A percentile compares a stretch with the other conserved stretches of the same genome.
Conservation (phyloP, 495 filamentous ascomycete genomes). For the Lindgomyces ingoldianus region DNA sequence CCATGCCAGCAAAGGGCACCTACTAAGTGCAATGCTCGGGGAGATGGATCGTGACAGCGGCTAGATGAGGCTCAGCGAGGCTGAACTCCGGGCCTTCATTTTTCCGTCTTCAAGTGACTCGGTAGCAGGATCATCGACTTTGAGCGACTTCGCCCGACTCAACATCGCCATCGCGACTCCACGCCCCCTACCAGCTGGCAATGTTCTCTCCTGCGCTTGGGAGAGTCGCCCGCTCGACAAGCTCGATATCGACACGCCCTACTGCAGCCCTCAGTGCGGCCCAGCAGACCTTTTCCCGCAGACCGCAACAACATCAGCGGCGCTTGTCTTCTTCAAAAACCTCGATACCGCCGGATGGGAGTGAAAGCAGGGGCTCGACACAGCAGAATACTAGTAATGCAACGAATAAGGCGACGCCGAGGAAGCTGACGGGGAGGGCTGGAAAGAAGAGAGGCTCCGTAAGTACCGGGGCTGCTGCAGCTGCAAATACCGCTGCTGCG, state of each 20-base stretch:
- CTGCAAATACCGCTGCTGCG: slow-evolving; percentile 40
- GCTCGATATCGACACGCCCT: slow-evolving; percentile 24
- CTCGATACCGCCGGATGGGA: slow-evolving; percentile 35
- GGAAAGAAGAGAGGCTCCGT: slow-evolving; percentile 34
- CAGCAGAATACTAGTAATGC: slow-evolving; percentile 22
- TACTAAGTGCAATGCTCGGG: too few species aligned
- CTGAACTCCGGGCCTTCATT: background rate
- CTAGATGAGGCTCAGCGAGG: background rate
- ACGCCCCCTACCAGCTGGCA: slow-evolving; percentile 25
- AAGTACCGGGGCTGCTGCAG: background rate
- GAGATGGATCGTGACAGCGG: background rate
- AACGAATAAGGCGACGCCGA: slow-evolving; percentile 25
- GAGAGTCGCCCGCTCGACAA: slow-evolving; percentile 34
- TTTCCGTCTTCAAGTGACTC: background rate
- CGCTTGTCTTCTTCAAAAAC: slow-evolving; percentile 42
- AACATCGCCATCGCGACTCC: slow-evolving; percentile 13
- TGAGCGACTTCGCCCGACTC: slow-evolving; percentile 5
- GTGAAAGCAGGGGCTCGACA: slow-evolving; percentile 18
- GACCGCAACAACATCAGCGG: slow-evolving; percentile 30
- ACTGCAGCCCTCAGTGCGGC: slow-evolving; percentile 15
- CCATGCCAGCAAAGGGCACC: background rate
- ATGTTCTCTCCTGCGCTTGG: slow-evolving; percentile 38
- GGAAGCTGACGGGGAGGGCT: slow-evolving; percentile 36
- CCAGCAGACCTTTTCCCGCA: slow-evolving; percentile 28
- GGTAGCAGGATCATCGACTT: slow-evolving; percentile 2